Evolutionary conservation across 2,329 filamentous ascomycete genomes (phyloP).

Genomic region (Penicillium sp.): DNA sequence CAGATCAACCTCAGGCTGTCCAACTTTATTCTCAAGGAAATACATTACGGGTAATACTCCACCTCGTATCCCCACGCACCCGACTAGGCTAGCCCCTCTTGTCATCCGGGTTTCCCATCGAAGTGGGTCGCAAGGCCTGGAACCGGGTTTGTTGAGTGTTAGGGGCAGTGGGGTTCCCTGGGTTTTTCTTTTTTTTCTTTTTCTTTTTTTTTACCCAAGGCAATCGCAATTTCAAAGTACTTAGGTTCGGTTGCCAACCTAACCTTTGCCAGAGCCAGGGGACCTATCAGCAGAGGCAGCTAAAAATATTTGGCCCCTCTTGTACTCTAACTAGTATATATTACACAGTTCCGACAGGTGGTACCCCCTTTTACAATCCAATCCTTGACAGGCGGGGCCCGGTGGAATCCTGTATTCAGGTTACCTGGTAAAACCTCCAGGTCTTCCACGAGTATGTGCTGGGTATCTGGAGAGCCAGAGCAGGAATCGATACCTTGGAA

Average conservation of each 20-base stretch:
- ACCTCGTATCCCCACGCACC: slow-evolving; percentile 23
- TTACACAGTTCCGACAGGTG: slow-evolving; percentile 14
- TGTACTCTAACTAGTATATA: slow-evolving; percentile 4
- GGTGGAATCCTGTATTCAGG: slow-evolving; percentile 5
- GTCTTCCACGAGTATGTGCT: background rate
- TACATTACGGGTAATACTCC: background rate
- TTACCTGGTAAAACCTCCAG: background rate
- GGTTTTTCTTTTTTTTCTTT: slow-evolving; percentile 1
- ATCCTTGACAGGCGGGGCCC: slow-evolving; percentile 14
- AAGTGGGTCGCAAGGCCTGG: slow-evolving; percentile 5
- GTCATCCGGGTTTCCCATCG: slow-evolving; percentile 2
- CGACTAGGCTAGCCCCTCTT: slow-evolving; percentile 1
- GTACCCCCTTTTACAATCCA: slow-evolving; percentile 5
- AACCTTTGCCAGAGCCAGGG: slow-evolving; percentile 1
- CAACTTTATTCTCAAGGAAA: slow-evolving; percentile 15
- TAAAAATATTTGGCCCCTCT: slow-evolving; percentile 15
- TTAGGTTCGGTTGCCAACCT: slow-evolving; percentile 15
- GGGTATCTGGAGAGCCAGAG: background rate
- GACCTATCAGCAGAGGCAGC: slow-evolving; percentile 5
- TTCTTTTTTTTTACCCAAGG: slow-evolving; percentile 2
- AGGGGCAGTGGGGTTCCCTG: background rate
- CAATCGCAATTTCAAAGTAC: slow-evolving; percentile 19
- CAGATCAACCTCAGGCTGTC: slow-evolving; percentile 11
- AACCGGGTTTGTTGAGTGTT: background rate
- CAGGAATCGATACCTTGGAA: background rate